These are phyloP conservation scores for Colletotrichum lindemuthianum DNA, from an alignment of 2,329 filamentous ascomycete genomes.

Conservation along the genomic window DNA sequence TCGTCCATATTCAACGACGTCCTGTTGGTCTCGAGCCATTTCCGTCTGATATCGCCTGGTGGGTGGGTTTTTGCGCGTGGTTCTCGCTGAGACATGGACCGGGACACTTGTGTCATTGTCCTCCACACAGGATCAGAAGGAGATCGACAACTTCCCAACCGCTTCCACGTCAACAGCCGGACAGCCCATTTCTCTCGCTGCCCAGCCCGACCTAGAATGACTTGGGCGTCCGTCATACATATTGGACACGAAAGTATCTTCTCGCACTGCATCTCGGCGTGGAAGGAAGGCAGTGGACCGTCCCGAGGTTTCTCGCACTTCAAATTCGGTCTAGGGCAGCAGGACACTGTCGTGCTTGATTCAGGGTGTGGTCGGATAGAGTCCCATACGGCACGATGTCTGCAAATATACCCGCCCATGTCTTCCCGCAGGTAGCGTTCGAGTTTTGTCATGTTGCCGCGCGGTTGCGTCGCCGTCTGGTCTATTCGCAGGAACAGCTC, in stretches of 20 bases:
- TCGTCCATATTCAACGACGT: constrained; percentile 27
- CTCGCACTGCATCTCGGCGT: constrained; percentile 1
- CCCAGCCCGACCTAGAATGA: constrained; percentile 10
- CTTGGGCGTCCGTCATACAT: constrained; percentile 32
- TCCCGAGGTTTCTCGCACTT: not conserved
- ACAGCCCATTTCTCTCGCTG: constrained; percentile 22
- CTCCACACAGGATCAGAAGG: constrained; percentile 29
- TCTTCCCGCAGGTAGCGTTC: not conserved
- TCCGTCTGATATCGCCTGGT: constrained; percentile 15
- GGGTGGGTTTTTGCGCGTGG: not conserved
- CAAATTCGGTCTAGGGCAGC: too few relatives aligned
- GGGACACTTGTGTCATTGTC: not conserved
- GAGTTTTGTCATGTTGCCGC: constrained; percentile 1
- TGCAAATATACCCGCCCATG: not conserved
- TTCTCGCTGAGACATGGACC: not conserved
- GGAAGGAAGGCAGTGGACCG: not conserved
- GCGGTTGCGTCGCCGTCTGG: not conserved
- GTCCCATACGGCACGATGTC: constrained; percentile 1
- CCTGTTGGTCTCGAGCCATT: constrained; percentile 12
- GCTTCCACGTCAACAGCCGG: constrained; percentile 23
- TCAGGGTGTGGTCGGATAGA: not conserved
- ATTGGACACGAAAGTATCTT: constrained; percentile 24
- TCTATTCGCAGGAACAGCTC: constrained; percentile 25
- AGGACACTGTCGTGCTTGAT: not conserved
- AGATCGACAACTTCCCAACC: constrained; percentile 30